Percentiles rank a stretch among this genome's conserved stretches.
phyloP scores from a whole-genome alignment of 176 grass and related monocot genomes.

The Musa schizocarpa region DNA sequence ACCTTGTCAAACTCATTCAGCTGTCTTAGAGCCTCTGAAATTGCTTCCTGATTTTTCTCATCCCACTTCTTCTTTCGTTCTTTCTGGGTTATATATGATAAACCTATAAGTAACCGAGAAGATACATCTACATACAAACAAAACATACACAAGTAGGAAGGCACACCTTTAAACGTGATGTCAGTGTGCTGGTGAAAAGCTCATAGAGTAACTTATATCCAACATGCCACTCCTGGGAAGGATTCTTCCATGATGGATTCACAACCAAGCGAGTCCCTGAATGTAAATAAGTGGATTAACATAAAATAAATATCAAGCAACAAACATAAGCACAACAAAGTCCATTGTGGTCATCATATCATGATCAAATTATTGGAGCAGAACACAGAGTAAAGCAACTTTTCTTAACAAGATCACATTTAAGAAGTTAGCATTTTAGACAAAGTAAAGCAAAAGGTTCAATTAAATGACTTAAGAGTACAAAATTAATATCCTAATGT shows the following conservation, averaged over 20 bases:
- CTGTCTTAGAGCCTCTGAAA: constrained; percentile 66
- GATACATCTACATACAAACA: constrained; percentile 1
- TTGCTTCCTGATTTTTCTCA: constrained; percentile 92
- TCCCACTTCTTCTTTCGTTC: constrained; percentile 97
- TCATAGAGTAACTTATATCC: constrained; percentile 93
- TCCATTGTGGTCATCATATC: neutral
- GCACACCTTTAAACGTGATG: constrained; percentile 74
- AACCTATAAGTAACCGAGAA: neutral
- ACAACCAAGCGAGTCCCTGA: constrained; percentile 45
- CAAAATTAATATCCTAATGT: too few species aligned
- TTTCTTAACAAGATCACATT: neutral
- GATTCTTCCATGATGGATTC: constrained; percentile 93
- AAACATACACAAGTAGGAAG: constrained; percentile 15
- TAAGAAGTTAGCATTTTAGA: neutral
- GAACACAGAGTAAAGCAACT: neutral
- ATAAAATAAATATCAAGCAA: neutral
- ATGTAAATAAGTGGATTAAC: constrained; percentile 23
- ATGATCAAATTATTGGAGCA: neutral
- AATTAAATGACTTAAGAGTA: too few species aligned
- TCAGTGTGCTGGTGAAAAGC: constrained; percentile 79
- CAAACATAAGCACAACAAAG: neutral
- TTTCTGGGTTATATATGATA: constrained; percentile 33
- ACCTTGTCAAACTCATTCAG: constrained; percentile 99
- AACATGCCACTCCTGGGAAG: constrained; percentile 94
- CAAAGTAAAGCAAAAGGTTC: too few species aligned